Base-by-base conservation (phyloP, 208 protist species). In the Leishmania turanica region DNA sequence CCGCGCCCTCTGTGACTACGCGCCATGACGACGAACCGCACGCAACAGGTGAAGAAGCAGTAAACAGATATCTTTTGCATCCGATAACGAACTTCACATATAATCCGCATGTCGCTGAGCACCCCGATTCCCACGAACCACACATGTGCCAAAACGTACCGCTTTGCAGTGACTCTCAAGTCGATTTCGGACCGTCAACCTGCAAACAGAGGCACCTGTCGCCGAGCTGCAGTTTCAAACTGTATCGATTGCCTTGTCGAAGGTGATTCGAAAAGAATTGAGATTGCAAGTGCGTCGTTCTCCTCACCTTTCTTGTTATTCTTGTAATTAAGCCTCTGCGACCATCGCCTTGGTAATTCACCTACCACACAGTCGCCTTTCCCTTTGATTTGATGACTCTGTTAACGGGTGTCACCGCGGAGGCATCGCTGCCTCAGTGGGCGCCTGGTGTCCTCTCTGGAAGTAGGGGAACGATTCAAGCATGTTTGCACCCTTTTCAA, bases 221-320 rank as follows among this genome's bases (percentile, higher is more conserved):
- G 24, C 56, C 4, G 19, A 24, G 7, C 27, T 1, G 9, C 56
- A 11, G 17, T 8, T 19, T 62, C 24, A n/a, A 62, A n/a, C 27
- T 31, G 56, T 6, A 8, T 62, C 27, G 4, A 31, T 4, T n/a
- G 6, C 56, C 24, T 62, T 24, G 24, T 3, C 24, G 2, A 24
- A 24, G 0, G 7, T 3, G 2, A n/a, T 6, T 4, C 6, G 19
- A 0, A 0, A n/a, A 62, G 1, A 62, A 13, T 13, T 62, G 0
- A n/a, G 56, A 62, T 62, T 62, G 27, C 56, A n/a, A 8, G 27
- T n/a, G 8, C 4, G 17, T 13, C 7, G 27, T 15, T 31, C 27
- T n/a, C 8, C 6, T 27, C 54, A 62, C 0, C 7, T 24, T 2
- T 62, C 56, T 31, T 62, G 2, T 1, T 11, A 5, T 56, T n/a